Conservation (phyloP, 2,329 filamentous ascomycete species). For the Lasiodiplodia gonubiensis region DNA sequence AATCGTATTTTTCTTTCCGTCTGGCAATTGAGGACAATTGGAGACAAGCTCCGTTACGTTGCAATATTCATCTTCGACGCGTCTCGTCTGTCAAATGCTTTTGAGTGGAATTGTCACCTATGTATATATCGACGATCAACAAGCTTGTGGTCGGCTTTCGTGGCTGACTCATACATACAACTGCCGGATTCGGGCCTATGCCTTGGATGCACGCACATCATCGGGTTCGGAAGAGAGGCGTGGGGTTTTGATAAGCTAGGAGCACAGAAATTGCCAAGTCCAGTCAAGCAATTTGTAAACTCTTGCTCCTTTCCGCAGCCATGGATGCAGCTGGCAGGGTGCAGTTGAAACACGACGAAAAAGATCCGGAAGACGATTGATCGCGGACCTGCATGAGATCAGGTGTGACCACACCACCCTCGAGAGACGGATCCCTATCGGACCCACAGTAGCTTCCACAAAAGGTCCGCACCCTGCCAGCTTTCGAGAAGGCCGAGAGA, state of each 20-base stretch:
- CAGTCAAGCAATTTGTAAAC: background rate
- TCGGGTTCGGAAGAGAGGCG: background rate
- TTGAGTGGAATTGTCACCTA: background rate
- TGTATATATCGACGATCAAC: background rate
- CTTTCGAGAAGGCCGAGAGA: background rate
- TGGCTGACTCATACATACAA: slow-evolving; percentile 10
- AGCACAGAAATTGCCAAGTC: background rate
- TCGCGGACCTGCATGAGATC: slow-evolving; percentile 19
- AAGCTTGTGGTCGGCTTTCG: background rate
- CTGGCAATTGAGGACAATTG: background rate
- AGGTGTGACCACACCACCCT: slow-evolving; percentile 24
- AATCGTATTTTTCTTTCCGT: background rate
- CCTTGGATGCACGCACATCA: background rate
- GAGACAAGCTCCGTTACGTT: background rate
- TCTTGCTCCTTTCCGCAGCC: background rate
- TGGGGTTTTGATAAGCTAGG: slow-evolving; percentile 1
- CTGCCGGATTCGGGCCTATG: slow-evolving; percentile 12
- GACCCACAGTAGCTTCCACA: slow-evolving; percentile 23
- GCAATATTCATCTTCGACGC: background rate
- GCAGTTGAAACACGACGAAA: slow-evolving; percentile 15
- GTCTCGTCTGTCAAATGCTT: too few relatives aligned
- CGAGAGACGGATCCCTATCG: slow-evolving; percentile 17
- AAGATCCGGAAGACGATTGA: slow-evolving; percentile 10
- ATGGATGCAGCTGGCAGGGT: background rate
- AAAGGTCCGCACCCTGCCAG: slow-evolving; percentile 2